A percentile compares a stretch with the other conserved stretches of the same genome.
Conservation (phyloP, 768 basidiomycete genomes). For the Gloeostereum incarnatum region DNA sequence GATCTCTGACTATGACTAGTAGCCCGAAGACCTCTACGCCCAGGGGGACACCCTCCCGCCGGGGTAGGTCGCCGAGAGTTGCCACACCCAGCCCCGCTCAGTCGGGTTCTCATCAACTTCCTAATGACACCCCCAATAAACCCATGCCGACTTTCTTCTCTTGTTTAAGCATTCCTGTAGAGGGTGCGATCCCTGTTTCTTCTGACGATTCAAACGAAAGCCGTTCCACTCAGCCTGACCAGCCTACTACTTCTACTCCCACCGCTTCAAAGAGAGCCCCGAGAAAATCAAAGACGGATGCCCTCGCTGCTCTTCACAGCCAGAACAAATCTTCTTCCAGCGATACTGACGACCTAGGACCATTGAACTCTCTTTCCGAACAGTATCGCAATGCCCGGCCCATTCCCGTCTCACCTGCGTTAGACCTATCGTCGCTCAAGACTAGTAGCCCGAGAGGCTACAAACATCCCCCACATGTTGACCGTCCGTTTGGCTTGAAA, state of each 20-base stretch:
- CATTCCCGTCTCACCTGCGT: constrained; percentile 49
- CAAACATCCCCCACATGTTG: constrained; percentile 24
- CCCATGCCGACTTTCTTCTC: constrained; percentile 47
- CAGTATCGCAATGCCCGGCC: constrained; percentile 42
- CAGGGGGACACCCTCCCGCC: constrained; percentile 53
- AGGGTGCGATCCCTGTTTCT: constrained; percentile 63
- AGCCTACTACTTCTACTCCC: constrained; percentile 26
- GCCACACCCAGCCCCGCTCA: constrained; percentile 36
- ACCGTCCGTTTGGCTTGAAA: constrained; percentile 75
- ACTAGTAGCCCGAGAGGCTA: constrained; percentile 43
- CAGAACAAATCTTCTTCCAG: constrained; percentile 50
- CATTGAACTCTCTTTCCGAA: constrained; percentile 35
- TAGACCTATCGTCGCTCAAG: constrained; percentile 69
- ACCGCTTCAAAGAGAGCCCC: constrained; percentile 60
- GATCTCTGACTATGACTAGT: constrained; percentile 26
- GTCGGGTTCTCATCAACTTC: constrained; percentile 32
- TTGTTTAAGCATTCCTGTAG: constrained; percentile 69
- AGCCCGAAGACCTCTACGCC: constrained; percentile 35
- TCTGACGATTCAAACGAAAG: constrained; percentile 26
- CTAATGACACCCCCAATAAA: constrained; percentile 42
- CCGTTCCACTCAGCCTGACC: constrained; percentile 17
- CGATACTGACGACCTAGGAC: constrained; percentile 44
- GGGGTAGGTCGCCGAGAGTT: constrained; percentile 53
- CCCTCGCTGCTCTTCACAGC: constrained; percentile 67
- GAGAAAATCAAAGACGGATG: constrained; percentile 87